Conservation (phyloP, 345 rosid species). For the Bretschneidera sinensis region DNA sequence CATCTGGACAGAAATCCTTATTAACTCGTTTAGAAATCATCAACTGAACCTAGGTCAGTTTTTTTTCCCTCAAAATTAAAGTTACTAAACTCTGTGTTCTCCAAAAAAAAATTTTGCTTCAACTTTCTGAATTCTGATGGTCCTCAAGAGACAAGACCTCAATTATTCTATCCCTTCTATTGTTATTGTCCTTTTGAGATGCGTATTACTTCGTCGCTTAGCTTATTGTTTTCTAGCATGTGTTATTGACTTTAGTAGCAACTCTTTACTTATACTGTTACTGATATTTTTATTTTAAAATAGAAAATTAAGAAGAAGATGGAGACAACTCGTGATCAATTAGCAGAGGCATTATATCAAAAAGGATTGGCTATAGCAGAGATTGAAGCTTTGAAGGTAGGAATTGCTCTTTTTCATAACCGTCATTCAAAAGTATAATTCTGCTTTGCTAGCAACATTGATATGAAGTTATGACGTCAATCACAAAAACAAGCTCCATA, state of each 20-base stretch:
- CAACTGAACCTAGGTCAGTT: neutral
- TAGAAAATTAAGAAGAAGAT: slow-evolving; percentile 69
- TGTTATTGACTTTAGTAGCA: no score
- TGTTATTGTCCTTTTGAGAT: neutral
- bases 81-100: neutral
- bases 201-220: neutral
- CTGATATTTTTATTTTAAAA: neutral
- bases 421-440: no score
- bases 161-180: neutral
- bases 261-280: neutral
- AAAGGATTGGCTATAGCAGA: slow-evolving; percentile 77
- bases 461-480: no score
- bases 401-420: neutral
- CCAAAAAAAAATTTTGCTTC: neutral
- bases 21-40: neutral
- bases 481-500: no score
- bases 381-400: slow-evolving; percentile 59
- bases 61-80: neutral
- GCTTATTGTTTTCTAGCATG: neutral
- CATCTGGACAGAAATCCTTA: neutral
- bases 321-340: slow-evolving; percentile 79
- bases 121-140: neutral
- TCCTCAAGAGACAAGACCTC: no score
- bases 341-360: slow-evolving; percentile 80
- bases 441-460: no score